Evolutionary conservation across 2,329 filamentous ascomycete species (phyloP).

Genomic region (Periconia macrospinosa): DNA sequence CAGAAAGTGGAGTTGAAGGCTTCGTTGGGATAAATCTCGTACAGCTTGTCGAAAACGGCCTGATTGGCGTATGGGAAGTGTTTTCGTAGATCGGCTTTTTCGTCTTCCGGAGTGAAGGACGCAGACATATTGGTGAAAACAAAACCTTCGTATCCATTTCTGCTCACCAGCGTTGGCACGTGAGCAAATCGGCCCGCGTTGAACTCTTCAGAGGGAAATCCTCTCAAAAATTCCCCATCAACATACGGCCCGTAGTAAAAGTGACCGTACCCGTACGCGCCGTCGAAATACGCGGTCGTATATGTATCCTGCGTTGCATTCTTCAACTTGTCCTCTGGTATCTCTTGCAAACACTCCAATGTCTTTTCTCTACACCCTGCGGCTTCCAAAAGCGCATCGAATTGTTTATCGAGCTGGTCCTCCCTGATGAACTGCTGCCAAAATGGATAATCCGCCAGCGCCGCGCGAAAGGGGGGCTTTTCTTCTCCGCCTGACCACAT

Average conservation of each 20-base stretch:
- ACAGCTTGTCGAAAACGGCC: constrained; percentile 38
- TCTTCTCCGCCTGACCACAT: constrained; percentile 36
- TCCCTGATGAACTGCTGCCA: constrained; percentile 37
- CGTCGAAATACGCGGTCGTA: constrained; percentile 15
- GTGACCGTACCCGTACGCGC: constrained; percentile 32
- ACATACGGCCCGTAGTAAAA: constrained; percentile 42
- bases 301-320: constrained; percentile 23
- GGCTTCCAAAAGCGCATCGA: constrained; percentile 21
- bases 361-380: constrained; percentile 26
- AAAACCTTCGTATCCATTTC: constrained; percentile 36
- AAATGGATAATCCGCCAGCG: constrained; percentile 39
- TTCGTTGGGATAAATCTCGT: constrained; percentile 37
- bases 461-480: constrained; percentile 41
- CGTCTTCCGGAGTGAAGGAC: constrained; percentile 23
- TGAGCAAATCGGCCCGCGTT: constrained; percentile 37
- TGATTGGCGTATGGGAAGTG: constrained; percentile 38
- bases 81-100: constrained; percentile 28
- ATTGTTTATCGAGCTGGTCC: constrained; percentile 35
- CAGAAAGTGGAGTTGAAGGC: constrained; percentile 42
- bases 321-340: constrained; percentile 11
- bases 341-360: constrained; percentile 28
- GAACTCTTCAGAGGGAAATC: constrained; percentile 37
- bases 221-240: constrained; percentile 35
- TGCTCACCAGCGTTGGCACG: constrained; percentile 40
- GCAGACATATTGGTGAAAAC: constrained; percentile 35